Evolutionary conservation across 129 eudicot species (phyloP).

Genomic region (Artemisia argyi): DNA sequence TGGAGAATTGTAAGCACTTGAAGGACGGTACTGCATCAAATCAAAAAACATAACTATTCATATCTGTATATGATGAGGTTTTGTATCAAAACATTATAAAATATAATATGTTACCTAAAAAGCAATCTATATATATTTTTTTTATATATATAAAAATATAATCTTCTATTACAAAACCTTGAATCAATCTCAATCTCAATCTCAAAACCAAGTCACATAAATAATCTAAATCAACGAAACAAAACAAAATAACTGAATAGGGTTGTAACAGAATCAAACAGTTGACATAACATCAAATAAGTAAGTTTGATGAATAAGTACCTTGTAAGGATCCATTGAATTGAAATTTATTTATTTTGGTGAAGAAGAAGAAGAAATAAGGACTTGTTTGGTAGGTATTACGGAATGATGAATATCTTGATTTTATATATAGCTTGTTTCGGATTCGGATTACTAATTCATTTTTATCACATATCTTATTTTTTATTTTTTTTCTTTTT

Average conservation of each 20-base stretch:
- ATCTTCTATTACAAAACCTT: no score
- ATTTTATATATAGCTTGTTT: conserved; percentile 24
- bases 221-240: no score
- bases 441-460: neutral
- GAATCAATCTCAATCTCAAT: no score
- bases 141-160: no score
- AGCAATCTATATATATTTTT: no score
- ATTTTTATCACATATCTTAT: neutral
- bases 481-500: neutral
- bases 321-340: conserved; percentile 48
- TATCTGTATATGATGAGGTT: no score
- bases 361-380: neutral
- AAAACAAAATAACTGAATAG: no score
- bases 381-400: conserved; percentile 19
- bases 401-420: conserved; percentile 1
- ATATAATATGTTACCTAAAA: no score
- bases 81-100: no score
- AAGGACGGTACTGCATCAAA: conserved; percentile 67
- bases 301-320: neutral
- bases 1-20: conserved; percentile 70
- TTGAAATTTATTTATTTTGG: conserved; percentile 20
- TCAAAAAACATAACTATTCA: conserved; percentile 14
- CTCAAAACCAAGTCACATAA: no score
- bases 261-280: no score
- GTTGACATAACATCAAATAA: no score